A percentile compares a stretch with the other conserved stretches of the same genome.
These are phyloP conservation scores for Fusarium drepaniforme DNA, from an alignment of 2,329 filamentous ascomycete species.

Conservation along the genomic window DNA sequence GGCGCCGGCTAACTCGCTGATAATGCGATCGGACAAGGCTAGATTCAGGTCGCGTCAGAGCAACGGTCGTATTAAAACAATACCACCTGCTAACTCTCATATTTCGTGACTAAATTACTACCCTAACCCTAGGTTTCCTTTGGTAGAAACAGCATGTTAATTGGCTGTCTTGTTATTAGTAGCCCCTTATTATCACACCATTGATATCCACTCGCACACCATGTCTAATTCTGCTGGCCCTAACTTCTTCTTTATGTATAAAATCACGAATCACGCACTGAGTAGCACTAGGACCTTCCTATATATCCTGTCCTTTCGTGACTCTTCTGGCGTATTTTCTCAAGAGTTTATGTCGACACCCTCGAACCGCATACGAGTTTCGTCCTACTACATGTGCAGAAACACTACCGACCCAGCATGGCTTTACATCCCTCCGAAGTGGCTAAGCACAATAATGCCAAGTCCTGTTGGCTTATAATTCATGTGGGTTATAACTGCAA, in stretches of 20 bases:
- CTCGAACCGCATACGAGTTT: not conserved
- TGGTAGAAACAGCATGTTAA: not conserved
- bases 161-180: not conserved
- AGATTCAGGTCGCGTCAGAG: no score
- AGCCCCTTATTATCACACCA: not conserved
- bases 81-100: no score
- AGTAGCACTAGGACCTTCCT: not conserved
- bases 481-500: slow-evolving; percentile 8
- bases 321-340: not conserved
- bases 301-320: not conserved
- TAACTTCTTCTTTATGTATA: not conserved
- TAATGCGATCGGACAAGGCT: no score
- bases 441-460: slow-evolving; percentile 14
- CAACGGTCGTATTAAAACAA: no score
- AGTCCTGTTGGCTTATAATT: slow-evolving; percentile 29
- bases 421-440: slow-evolving; percentile 14
- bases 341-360: no score
- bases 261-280: not conserved
- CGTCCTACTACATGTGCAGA: not conserved
- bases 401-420: not conserved
- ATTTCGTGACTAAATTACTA: no score
- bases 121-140: no score
- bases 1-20: no score
- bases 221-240: not conserved
- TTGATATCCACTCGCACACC: not conserved